Evolutionary conservation across 495 filamentous ascomycete genomes (phyloP).

Genomic region (Aspergillus indologenus): DNA sequence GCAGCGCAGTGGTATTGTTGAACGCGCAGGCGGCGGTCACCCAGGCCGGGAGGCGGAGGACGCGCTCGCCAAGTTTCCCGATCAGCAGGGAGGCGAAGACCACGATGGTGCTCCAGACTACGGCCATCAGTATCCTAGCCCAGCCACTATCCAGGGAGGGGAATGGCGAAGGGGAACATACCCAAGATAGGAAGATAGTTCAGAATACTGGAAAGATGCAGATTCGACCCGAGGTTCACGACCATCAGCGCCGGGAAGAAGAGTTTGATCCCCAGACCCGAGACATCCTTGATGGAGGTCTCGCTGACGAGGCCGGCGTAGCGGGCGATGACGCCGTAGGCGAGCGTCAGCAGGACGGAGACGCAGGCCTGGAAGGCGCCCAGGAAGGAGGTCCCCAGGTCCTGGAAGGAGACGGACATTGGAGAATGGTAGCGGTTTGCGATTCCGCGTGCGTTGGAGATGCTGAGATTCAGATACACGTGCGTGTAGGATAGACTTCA

Average conservation of each 20-base stretch:
- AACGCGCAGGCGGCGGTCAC: conserved; percentile 64
- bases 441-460: too few species aligned
- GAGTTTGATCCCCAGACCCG: conserved; percentile 62
- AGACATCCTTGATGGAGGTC: conserved; percentile 58
- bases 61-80: conserved; percentile 39
- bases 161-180: conserved; percentile 8
- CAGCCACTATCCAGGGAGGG: too few species aligned
- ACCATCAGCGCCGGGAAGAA: conserved; percentile 71
- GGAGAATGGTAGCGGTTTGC: too few species aligned
- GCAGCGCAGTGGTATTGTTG: conserved; percentile 75
- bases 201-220: conserved; percentile 52
- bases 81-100: conserved; percentile 53
- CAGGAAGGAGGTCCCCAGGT: conserved; percentile 52
- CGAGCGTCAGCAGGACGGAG: conserved; percentile 67
- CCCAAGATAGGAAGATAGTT: conserved; percentile 57
- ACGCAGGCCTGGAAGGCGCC: conserved; percentile 69
- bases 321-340: conserved; percentile 58
- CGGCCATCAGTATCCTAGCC: background rate
- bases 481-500: background rate
- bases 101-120: conserved; percentile 59
- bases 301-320: conserved; percentile 56
- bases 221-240: conserved; percentile 62
- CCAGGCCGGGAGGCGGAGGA: conserved; percentile 62
- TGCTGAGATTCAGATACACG: too few species aligned
- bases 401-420: conserved; percentile 11